A percentile compares a stretch with the other conserved stretches of the same genome.
These are phyloP conservation scores for Bauhinia variegata DNA, from an alignment of 306 rosid species.

Conservation along the genomic window DNA sequence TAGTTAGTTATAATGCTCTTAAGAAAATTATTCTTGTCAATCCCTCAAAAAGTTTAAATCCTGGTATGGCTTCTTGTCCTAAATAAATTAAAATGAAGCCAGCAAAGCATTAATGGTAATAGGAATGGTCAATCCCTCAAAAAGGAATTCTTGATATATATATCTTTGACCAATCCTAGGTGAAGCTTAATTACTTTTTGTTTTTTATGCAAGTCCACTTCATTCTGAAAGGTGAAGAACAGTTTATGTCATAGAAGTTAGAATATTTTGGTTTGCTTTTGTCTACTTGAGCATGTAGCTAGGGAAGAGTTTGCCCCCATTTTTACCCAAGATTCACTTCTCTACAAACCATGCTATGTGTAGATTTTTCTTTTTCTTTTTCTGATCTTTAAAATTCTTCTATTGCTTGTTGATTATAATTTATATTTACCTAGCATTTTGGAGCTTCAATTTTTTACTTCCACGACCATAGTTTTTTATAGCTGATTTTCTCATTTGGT, in stretches of 20 bases:
- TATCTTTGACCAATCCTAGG: background rate
- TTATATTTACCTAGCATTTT: background rate
- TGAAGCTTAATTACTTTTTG: background rate
- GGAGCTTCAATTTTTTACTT: conserved; percentile 2
- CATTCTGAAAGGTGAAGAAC: conserved; percentile 28
- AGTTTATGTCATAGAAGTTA: background rate
- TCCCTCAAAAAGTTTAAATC: too few relatives aligned
- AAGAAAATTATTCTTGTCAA: too few relatives aligned
- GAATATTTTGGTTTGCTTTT: conserved; percentile 26
- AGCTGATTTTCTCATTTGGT: background rate
- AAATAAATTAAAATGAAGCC: background rate
- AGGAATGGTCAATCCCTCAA: background rate
- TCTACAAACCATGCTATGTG: conserved; percentile 5
- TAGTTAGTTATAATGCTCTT: background rate
- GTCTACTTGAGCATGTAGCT: background rate
- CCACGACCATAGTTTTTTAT: conserved; percentile 8
- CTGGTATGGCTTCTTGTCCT: conserved; percentile 1
- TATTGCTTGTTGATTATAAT: conserved; percentile 16
- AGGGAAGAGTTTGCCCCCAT: background rate
- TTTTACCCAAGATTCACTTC: background rate
- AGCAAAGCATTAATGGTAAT: conserved; percentile 15
- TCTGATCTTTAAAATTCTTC: background rate
- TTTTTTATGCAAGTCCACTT: background rate
- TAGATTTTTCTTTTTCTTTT: conserved; percentile 15
- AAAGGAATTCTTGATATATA: conserved; percentile 3